phyloP scores from a whole-genome alignment of 176 grass and related monocot species.

The Echinochloa phyllopogon region DNA sequence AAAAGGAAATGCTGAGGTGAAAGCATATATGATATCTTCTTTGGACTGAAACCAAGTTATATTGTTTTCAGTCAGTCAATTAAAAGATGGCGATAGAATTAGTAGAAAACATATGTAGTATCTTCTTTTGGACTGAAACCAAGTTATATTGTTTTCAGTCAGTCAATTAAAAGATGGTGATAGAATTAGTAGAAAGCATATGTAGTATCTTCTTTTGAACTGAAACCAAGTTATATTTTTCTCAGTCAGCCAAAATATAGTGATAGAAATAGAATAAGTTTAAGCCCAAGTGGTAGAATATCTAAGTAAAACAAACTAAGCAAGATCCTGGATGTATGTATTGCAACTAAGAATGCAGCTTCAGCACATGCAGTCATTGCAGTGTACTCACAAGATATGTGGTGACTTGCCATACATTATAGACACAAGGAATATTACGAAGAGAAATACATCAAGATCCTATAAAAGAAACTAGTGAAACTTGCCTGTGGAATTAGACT shows the following conservation, averaged over 20 bases:
- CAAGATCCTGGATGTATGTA: conserved; percentile 1
- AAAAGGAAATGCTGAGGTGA: conserved; percentile 18
- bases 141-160: conserved; percentile 25
- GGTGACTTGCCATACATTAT: conserved; percentile 1
- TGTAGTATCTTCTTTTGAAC: neutral
- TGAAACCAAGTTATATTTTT: conserved; percentile 32
- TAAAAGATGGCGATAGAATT: neutral
- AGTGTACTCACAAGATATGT: conserved; percentile 8
- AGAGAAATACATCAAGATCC: conserved; percentile 15
- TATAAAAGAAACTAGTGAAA: conserved; percentile 28
- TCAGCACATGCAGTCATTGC: conserved; percentile 8
- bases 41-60: conserved; percentile 15
- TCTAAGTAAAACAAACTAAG: conserved; percentile 2
- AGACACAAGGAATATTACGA: conserved; percentile 14
- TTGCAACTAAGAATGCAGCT: conserved; percentile 34
- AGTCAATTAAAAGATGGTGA: neutral
- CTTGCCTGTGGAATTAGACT: conserved; percentile 89
- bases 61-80: conserved; percentile 3
- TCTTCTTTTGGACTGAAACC: conserved; percentile 10
- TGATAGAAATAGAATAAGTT: conserved; percentile 22
- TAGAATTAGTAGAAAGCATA: conserved; percentile 7
- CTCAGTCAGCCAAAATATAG: neutral
- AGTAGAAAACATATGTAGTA: neutral
- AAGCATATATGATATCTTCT: conserved; percentile 4
- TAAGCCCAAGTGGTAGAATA: conserved; percentile 27